Base-by-base conservation (phyloP, 805 yeast genomes). In the Saturnispora halmiae region DNA sequence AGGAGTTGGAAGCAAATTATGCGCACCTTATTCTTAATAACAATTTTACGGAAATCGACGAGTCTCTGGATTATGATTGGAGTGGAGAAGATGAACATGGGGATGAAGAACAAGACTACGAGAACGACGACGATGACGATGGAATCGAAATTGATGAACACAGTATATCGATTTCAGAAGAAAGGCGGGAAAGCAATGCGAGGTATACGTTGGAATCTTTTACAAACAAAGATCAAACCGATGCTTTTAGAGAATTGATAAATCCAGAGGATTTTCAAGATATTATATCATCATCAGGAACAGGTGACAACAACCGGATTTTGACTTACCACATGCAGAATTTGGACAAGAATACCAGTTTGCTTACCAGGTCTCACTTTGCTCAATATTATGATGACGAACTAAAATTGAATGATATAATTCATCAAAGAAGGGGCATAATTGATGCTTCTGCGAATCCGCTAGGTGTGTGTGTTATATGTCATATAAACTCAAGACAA, bases 401-500 rank as follows among this genome's bases (percentile, higher is more conserved):
- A 24, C 33, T 49, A 34, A 54, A 51, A 25, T 46, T 61, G 18
- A 28, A 50, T 1, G 64, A 60, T 43, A 37, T 61, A 28, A 46
- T 61, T 2, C 35, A 43, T 18, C 54, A 55, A 41, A 51, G 47
- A 41, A 37, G 36, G 34, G 34, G 4, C 15, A 27, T 15, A 21
- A 15, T 14, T 15, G 24, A 36, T 16, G 13, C 57, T 5, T 57
- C 58, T 21, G 56, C 57, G 15, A 51, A 61, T 3, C 56, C 65
- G 18, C 48, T 74, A 11, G 63, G 65, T 5, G 64, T 66, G 5
- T 87, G 96, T 60, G 94, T 84, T 6, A 79, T 88, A 2, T 88
- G 96, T 56, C 90, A 82, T 50, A 67, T 70, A 4, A 75, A 80
- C 43, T 72, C 77, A 4, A 68, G 96, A 48, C 82, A 80, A 43